Evolutionary conservation across 495 filamentous ascomycete species (phyloP).

Genomic region (Beverwykella pulmonaria): DNA sequence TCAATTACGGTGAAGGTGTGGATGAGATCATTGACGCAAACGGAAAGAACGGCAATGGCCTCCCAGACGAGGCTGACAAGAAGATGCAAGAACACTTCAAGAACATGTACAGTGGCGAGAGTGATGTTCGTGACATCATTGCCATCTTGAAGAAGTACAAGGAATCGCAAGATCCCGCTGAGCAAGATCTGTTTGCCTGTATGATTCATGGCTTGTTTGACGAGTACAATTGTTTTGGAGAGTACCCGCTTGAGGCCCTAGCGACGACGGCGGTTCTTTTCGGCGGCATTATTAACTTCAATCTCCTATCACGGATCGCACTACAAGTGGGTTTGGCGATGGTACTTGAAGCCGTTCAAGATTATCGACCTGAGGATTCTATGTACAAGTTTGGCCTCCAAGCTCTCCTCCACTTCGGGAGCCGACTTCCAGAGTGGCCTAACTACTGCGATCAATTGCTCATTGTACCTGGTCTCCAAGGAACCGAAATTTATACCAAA

Average conservation of each 20-base stretch:
- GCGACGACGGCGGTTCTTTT: slow-evolving; percentile 96
- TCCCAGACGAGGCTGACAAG: slow-evolving; percentile 76
- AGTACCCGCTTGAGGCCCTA: slow-evolving; percentile 90
- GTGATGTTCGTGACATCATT: slow-evolving; percentile 78
- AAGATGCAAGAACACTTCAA: slow-evolving; percentile 97
- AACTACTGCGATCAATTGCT: slow-evolving; percentile 82
- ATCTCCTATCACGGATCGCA: slow-evolving; percentile 83
- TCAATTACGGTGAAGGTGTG: slow-evolving; percentile 91
- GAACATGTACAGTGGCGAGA: slow-evolving; percentile 89
- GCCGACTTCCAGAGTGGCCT: slow-evolving; percentile 86
- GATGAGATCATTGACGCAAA: slow-evolving; percentile 89
- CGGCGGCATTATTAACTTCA: slow-evolving; percentile 91
- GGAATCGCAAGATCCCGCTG: slow-evolving; percentile 74
- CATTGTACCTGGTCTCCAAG: slow-evolving; percentile 76
- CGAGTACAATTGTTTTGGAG: slow-evolving; percentile 91
- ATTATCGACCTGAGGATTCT: slow-evolving; percentile 73
- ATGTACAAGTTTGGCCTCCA: slow-evolving; percentile 99
- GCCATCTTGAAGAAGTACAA: slow-evolving; percentile 82
- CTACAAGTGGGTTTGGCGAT: slow-evolving; percentile 90
- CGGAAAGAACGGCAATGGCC: slow-evolving; percentile 72
- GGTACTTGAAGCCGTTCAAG: slow-evolving; percentile 91
- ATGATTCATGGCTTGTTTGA: slow-evolving; percentile 99
- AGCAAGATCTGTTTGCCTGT: slow-evolving; percentile 94
- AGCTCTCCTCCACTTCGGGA: slow-evolving; percentile 82
- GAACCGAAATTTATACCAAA: slow-evolving; percentile 79